Base-by-base conservation (phyloP, 2,329 filamentous ascomycete genomes). In the Teratosphaeria epicoccoides region DNA sequence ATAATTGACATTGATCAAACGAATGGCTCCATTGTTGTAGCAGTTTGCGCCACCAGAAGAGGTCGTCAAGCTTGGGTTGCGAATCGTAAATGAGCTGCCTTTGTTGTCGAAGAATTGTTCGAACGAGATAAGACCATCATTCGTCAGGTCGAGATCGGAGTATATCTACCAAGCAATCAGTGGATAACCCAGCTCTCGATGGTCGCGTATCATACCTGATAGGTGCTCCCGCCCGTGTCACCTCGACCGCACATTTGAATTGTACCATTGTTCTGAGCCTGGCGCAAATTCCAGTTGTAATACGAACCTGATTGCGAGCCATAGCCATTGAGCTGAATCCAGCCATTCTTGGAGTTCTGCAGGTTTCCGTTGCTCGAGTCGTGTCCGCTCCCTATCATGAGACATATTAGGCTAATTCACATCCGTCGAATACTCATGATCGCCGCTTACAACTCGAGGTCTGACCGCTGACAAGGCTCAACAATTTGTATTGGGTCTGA, bases 11-110 rank as follows among this genome's bases (percentile, higher is more conserved):
- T 54, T 54, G 50, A 54, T 54, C 14, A 54, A 24, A 37, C 52
- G 52, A 49, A 54, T 45, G 17, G 52, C 49, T 44, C 52, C 52
- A 37, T 54, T 51, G 49, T 54, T 54, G 50, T 54, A 54, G 12
- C 52, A 24, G 49, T 54, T 49, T 10, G 28, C 28, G 28, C 28
- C 28, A 14, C 28, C 28, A 3, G 14, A 24, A 23, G 22, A 24
- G 29, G 33, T 48, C 6, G 26, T 25, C 12, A 33, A 23, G 29
- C 17, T 43, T 23, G 43, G 28, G 52, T 51, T 54, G 17, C 45
- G 28, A 29, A 44, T 49, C 29, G 9, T 24, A 46, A 52, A 47
- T 6, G 49, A 33, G 25, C 4, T 25, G 33, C 52, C 52, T 2
- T 43, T 6, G 24, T 54, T 54, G 44, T 24, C 37, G 37, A 46